Evolutionary conservation across 352 stramenopile species (phyloP).

Genomic region (Phytophthora cryptogea): DNA sequence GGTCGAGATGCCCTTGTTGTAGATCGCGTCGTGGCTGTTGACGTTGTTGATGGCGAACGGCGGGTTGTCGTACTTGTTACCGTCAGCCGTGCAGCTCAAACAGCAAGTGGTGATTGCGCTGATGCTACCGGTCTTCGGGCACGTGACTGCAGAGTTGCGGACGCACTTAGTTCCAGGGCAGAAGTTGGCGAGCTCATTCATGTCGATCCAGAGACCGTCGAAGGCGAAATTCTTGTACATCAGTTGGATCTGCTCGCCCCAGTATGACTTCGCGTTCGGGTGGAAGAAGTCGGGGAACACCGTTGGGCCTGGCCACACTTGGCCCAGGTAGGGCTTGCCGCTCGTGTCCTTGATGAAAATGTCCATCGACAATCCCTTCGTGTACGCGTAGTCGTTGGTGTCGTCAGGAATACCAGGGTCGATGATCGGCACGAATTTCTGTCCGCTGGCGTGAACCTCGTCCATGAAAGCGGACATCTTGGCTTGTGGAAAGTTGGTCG

Average conservation of each 20-base stretch:
- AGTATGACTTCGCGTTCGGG: conserved; percentile 64
- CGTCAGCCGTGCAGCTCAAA: conserved; percentile 41
- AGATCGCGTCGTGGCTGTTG: conserved; percentile 38
- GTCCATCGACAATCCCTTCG: conserved; percentile 54
- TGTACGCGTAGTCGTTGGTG: conserved; percentile 54
- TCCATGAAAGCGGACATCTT: conserved; percentile 44
- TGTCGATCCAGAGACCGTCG: conserved; percentile 88
- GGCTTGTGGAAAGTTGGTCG: conserved; percentile 43
- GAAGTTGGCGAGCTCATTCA: conserved; percentile 89
- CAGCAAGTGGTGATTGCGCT: conserved; percentile 53
- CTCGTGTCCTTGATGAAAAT: conserved; percentile 81
- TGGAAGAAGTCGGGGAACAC: conserved; percentile 87
- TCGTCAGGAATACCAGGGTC: conserved; percentile 81
- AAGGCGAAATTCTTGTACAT: conserved; percentile 60
- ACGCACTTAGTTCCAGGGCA: conserved; percentile 51
- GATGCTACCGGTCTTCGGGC: conserved; percentile 37
- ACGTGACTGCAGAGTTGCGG: conserved; percentile 38
- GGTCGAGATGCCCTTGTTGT: conserved; percentile 70
- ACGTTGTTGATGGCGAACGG: conserved; percentile 68
- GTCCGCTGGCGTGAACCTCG: conserved; percentile 54
- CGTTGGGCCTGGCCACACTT: conserved; percentile 84
- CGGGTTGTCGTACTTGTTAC: conserved; percentile 58
- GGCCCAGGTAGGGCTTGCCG: conserved; percentile 65
- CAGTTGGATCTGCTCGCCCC: conserved; percentile 58
- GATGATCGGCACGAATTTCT: conserved; percentile 82